Evolutionary conservation across 805 yeast species (phyloP), one percentile per base, ranked within the genome.

Genomic region (Lipomyces japonicus): DNA sequence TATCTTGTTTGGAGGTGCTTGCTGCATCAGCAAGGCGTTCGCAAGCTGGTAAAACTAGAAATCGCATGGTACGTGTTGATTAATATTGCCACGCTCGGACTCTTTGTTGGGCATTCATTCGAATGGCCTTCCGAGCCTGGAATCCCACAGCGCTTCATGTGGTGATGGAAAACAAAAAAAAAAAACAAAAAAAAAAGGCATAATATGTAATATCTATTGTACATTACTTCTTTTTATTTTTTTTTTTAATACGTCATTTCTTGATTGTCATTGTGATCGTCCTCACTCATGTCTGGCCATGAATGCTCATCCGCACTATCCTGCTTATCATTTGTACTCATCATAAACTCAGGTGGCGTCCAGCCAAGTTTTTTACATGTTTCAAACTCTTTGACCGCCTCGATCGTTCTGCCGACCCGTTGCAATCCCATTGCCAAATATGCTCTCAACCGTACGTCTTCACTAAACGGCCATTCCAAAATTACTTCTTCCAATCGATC

Each of bases 81-180:
- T 53, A 82, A 86, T 58, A 64, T 74, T 1, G 66, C 71, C 0
- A 73, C 86, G 0, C 70, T 80, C 45, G 52, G 62, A 1, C 66
- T 89, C 0, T 89, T 89, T 61, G 68, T 84, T 26, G 68, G 64
- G 3, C 75, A 77, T 53, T 78, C 86, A 24, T 86, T 90, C 59
- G 57, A 64, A 7, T 89, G 96, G 96, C 69, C 65, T 0, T 73
- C 76, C 48, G 85, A 86, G 60, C 72, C 76, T 0, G 75, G 72
- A 0, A 68, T 66, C 5, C 60, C 71, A 6, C 96, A 89, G 66
- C 76, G 97, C 61, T 86, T 93, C 52, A 89, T 91, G 60, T 93
- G 97, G 98, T 93, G 31, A 37, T 28, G 4, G 7, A 12, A 34
- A 6, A 34, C 10, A 14, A 34, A 34, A 14, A 6, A 34, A 34